Evolutionary conservation across 305 asterid species (phyloP).

Genomic region (Fraxinus floribunda): DNA sequence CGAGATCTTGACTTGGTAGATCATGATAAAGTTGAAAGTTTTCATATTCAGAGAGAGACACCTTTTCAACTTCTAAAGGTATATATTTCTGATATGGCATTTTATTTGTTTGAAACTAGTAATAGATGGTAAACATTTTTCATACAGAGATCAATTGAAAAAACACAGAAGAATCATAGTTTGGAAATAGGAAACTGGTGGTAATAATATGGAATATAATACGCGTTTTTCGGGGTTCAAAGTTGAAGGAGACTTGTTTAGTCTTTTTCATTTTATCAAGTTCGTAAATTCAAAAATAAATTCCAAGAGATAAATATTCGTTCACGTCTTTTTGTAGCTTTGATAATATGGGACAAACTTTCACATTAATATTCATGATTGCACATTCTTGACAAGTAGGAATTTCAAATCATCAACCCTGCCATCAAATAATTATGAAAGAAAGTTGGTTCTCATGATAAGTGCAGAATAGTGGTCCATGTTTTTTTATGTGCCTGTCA

Average conservation of each 20-base stretch:
- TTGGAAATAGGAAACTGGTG: not conserved
- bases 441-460: not conserved
- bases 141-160: not conserved
- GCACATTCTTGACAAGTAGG: not conserved
- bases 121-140: not conserved
- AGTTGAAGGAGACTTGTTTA: not conserved
- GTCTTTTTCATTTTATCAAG: not conserved
- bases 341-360: not conserved
- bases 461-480: not conserved
- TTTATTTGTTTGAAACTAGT: not conserved
- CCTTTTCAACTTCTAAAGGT: slow-evolving; percentile 52
- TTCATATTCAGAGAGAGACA: slow-evolving; percentile 49
- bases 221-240: not conserved
- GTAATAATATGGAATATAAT: not conserved
- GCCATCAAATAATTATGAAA: not conserved
- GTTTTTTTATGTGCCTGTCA: not conserved
- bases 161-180: not conserved
- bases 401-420: not conserved
- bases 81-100: slow-evolving; percentile 5
- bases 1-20: slow-evolving; percentile 57
- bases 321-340: not conserved
- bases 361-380: not conserved
- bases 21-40: slow-evolving; percentile 52
- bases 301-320: not conserved
- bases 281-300: not conserved